phyloP scores from a whole-genome alignment of 345 rosid species.

The Murraya koenigii region DNA sequence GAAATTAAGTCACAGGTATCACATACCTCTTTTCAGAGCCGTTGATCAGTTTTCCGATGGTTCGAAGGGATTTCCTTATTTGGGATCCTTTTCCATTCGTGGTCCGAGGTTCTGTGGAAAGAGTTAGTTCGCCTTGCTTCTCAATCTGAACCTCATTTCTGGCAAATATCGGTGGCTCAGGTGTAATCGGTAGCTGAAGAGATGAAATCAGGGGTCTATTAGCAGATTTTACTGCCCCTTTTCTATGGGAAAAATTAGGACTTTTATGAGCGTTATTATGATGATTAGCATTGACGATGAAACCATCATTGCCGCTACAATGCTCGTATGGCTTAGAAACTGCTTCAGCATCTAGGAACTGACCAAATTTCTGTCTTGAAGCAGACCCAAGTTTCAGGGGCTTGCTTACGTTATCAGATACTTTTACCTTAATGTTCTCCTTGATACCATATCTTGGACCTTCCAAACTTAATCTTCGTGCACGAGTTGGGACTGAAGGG shows the following conservation, averaged over 20 bases:
- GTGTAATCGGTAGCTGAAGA: slow-evolving; percentile 57
- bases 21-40: slow-evolving; percentile 79
- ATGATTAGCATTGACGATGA: slow-evolving; percentile 26
- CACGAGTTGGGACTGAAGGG: slow-evolving; percentile 41
- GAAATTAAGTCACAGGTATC: neutral
- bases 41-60: slow-evolving; percentile 79
- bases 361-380: slow-evolving; percentile 28
- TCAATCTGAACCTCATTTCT: slow-evolving; percentile 41
- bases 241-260: slow-evolving; percentile 53
- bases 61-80: slow-evolving; percentile 75
- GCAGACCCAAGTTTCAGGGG: slow-evolving; percentile 21
- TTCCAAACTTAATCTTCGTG: slow-evolving; percentile 65
- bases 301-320: slow-evolving; percentile 24
- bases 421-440: slow-evolving; percentile 30
- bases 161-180: slow-evolving; percentile 40
- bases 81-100: slow-evolving; percentile 68
- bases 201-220: slow-evolving; percentile 46
- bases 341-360: slow-evolving; percentile 35
- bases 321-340: slow-evolving; percentile 24
- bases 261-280: slow-evolving; percentile 42
- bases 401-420: slow-evolving; percentile 18
- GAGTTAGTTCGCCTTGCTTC: slow-evolving; percentile 29
- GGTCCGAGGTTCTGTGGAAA: slow-evolving; percentile 42
- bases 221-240: slow-evolving; percentile 36
- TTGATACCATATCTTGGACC: slow-evolving; percentile 44